Evolutionary conservation across 2,329 filamentous ascomycete species (phyloP).

Genomic region (Botryotinia globosa): DNA sequence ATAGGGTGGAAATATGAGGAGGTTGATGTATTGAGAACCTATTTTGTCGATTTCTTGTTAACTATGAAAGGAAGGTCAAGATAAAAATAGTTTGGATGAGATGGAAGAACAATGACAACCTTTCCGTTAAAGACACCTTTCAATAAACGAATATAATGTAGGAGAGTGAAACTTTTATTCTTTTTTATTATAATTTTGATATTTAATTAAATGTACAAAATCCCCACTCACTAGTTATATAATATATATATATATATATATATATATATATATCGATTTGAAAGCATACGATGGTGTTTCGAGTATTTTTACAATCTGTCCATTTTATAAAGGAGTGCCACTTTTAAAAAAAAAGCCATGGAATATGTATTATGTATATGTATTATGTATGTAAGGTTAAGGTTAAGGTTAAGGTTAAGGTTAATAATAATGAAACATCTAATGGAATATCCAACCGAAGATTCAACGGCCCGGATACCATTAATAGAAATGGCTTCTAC

Average conservation of each 20-base stretch:
- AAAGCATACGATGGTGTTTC: not conserved
- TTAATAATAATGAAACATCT: not conserved
- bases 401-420: no score
- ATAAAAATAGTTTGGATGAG: constrained; percentile 5
- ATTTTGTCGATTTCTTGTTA: constrained; percentile 1
- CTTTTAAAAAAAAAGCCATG: not conserved
- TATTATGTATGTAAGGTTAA: no score
- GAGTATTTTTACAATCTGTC: not conserved
- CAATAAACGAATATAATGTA: not conserved
- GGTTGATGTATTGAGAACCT: constrained; percentile 7
- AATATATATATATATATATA: not conserved
- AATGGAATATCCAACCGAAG: not conserved
- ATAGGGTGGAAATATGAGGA: not conserved
- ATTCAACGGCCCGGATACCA: not conserved
- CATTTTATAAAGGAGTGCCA: not conserved
- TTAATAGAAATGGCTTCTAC: not conserved
- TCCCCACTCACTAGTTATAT: not conserved
- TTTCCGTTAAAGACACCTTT: not conserved
- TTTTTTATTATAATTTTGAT: not conserved
- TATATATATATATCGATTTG: not conserved
- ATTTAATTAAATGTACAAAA: not conserved
- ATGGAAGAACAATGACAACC: not conserved
- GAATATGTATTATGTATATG: no score
- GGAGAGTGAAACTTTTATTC: not conserved
- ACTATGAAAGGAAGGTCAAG: constrained; percentile 11